Conservation (phyloP, 2,329 filamentous ascomycete species). For the Fusarium tupiense region DNA sequence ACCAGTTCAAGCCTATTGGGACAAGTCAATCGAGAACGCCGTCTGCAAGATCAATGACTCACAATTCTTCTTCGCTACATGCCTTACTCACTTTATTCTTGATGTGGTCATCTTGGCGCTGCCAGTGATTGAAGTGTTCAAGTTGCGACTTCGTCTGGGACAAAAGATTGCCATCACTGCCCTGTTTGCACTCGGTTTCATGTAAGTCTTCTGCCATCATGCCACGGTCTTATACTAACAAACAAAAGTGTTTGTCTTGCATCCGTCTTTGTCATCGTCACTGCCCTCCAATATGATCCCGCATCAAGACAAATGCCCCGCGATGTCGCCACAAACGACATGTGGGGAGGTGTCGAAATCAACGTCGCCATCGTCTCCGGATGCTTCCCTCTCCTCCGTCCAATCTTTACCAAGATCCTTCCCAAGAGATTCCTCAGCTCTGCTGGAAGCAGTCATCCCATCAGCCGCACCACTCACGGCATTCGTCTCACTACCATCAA, state of each 20-base stretch:
- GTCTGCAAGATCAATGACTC: constrained; percentile 46
- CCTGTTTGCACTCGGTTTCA: constrained; percentile 43
- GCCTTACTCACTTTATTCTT: constrained; percentile 46
- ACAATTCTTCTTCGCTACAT: constrained; percentile 47
- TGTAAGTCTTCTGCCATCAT: constrained; percentile 26
- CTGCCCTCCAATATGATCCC: constrained; percentile 25
- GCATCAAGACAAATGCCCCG: constrained; percentile 35
- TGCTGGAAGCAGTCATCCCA: constrained; percentile 32
- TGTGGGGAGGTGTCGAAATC: constrained; percentile 36
- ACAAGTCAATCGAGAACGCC: constrained; percentile 39
- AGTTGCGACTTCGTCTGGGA: constrained; percentile 41
- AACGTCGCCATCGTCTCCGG: constrained; percentile 39
- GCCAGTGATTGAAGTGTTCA: constrained; percentile 46
- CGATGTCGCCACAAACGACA: constrained; percentile 25
- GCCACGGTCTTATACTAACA: not conserved
- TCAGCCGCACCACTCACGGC: constrained; percentile 26
- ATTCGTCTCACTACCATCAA: constrained; percentile 33
- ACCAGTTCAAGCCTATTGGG: constrained; percentile 49
- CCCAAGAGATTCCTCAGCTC: constrained; percentile 38
- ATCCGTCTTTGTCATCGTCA: constrained; percentile 27
- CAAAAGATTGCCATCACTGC: constrained; percentile 45
- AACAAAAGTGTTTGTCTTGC: constrained; percentile 28
- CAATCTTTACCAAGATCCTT: constrained; percentile 35
- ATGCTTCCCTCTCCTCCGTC: constrained; percentile 39
- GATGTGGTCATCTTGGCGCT: constrained; percentile 47